Base-by-base conservation (phyloP, 192 early-diverging fungal genomes). In the Spizellomyces sp. region DNA sequence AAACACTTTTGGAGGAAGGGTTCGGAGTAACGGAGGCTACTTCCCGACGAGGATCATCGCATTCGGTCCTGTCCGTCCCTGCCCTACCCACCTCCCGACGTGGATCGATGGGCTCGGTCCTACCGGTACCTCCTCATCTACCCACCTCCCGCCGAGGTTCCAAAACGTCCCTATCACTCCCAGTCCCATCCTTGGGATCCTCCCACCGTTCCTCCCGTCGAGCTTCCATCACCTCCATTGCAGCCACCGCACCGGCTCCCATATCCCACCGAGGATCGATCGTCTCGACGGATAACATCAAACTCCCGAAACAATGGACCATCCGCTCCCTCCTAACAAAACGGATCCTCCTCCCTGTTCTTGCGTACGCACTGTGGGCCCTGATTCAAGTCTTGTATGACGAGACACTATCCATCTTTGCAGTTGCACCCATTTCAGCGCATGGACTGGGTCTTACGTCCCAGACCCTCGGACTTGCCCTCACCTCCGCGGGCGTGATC, bases 331-430 rank as follows among this genome's bases (percentile, higher is more conserved):
- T 68, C 14, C 43, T 46, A 47, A 66, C 64, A 42, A n/a, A 45
- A 21, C 52, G 41, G 9, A 58, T 69, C n/a, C 17, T 75, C 14
- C 44, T 64, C 14, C 45, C 64, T 6, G 73, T 71, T 7, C 27
- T 75, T 15, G 77, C 71, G 1, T 83, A 80, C 75, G 64, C 46
- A 8, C 41, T 80, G 12, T 70, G 77, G 43, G 48, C 72, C 14
- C 73, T 84, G 50, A 68, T 75, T 22, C 72, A 82, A 57, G 77
- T 84, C 48, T n/a, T 80, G 10, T 78, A 82, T 64, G 83, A 80
- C 12, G 83, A 84, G 68, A 66, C 66, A 0, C 78, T 82, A 52
- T 59, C 75, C 48, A 65, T 84, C 5, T 84, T 70, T 66, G 75
- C 77, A 19, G 79, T 80, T 10, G 56, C 80, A 9, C 14, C 84